Percentiles rank a stretch among this genome's conserved stretches.
Evolutionary conservation across 208 protist genomes (phyloP).

Genomic region (Leishmania turanica): DNA sequence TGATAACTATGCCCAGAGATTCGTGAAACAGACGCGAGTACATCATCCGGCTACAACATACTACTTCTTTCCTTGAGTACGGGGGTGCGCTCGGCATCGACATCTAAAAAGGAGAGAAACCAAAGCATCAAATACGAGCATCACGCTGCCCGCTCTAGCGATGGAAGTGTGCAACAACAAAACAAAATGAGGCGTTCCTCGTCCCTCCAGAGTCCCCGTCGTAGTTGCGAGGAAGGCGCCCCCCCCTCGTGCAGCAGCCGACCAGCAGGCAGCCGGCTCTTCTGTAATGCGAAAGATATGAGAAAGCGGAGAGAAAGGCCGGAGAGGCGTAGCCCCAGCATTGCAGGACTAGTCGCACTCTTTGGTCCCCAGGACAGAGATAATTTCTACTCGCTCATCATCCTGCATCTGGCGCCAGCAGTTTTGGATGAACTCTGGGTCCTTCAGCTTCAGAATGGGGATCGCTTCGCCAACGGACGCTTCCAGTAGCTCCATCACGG

Average conservation of each 20-base stretch:
- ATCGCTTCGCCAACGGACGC: constrained; percentile 88
- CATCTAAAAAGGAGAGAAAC: neutral
- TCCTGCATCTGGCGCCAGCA: constrained; percentile 86
- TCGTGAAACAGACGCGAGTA: neutral
- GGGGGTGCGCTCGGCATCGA: neutral
- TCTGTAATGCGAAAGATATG: neutral
- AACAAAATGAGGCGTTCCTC: neutral
- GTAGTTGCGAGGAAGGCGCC: neutral
- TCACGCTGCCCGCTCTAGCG: neutral
- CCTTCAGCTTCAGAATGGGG: constrained; percentile 74
- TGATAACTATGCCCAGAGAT: neutral
- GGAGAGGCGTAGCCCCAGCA: neutral
- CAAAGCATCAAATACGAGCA: neutral
- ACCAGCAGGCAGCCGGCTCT: neutral
- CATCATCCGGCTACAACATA: neutral
- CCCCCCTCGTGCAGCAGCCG: neutral
- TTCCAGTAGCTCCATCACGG: constrained; percentile 90
- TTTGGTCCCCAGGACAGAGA: constrained; percentile 62
- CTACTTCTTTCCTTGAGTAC: neutral
- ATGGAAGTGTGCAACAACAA: neutral
- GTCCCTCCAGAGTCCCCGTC: neutral
- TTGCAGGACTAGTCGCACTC: constrained; percentile 21
- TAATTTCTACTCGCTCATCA: constrained; percentile 82
- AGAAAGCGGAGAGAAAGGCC: neutral
- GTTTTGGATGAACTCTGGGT: constrained; percentile 80